A percentile compares a stretch with the other conserved stretches of the same genome.
Evolutionary conservation across 495 filamentous ascomycete species (phyloP).

Genomic region (Neurospora africana): DNA sequence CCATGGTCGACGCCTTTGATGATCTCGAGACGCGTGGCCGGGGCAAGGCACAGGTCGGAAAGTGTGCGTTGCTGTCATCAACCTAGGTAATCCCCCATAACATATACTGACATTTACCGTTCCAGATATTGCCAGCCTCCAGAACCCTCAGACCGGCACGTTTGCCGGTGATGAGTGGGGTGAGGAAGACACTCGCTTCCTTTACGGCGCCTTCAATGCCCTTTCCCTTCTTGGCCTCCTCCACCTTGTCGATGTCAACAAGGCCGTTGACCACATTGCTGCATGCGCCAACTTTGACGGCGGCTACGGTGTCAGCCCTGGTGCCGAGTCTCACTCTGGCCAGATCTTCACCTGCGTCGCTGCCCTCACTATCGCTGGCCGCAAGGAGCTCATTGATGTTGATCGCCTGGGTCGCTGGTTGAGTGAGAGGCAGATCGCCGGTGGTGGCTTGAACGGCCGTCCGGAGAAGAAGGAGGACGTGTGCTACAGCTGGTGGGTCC

Average conservation of each 20-base stretch:
- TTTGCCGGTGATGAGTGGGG: slow-evolving; percentile 96
- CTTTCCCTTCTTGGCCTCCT: slow-evolving; percentile 70
- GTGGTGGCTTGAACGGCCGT: slow-evolving; percentile 83
- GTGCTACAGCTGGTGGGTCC: slow-evolving; percentile 98
- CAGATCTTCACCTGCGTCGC: slow-evolving; percentile 95
- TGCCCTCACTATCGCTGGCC: slow-evolving; percentile 69
- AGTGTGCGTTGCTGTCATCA: slow-evolving; percentile 44
- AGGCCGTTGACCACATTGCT: slow-evolving; percentile 66
- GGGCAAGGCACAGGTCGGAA: slow-evolving; percentile 59
- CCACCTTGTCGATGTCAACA: slow-evolving; percentile 60
- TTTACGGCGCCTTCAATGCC: slow-evolving; percentile 79
- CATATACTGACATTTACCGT: slow-evolving; percentile 4
- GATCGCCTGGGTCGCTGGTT: slow-evolving; percentile 82
- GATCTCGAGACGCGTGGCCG: slow-evolving; percentile 63
- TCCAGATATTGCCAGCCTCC: slow-evolving; percentile 69
- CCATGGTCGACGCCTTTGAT: slow-evolving; percentile 70
- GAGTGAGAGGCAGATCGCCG: slow-evolving; percentile 79
- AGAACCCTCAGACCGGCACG: slow-evolving; percentile 68
- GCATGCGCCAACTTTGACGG: slow-evolving; percentile 87
- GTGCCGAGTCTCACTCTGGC: slow-evolving; percentile 83
- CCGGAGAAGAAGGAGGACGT: slow-evolving; percentile 96
- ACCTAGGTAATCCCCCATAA: background rate
- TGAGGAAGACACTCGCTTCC: slow-evolving; percentile 86
- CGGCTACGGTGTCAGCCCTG: slow-evolving; percentile 78
- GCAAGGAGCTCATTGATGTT: slow-evolving; percentile 71